phyloP scores from a whole-genome alignment of 805 yeast genomes.

The Saccharomyces cerevisiae region DNA sequence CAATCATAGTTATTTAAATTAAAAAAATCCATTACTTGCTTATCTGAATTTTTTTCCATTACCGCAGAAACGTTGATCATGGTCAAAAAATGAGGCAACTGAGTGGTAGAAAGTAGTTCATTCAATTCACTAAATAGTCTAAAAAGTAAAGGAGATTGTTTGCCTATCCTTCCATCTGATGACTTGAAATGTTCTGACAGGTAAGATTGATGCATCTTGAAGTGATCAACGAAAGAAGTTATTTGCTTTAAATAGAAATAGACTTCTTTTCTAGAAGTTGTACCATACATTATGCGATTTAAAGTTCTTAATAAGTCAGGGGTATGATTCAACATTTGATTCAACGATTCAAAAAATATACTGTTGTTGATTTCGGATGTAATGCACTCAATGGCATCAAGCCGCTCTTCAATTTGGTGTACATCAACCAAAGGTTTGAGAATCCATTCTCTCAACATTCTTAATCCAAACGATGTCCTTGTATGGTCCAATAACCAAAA shows the following conservation, averaged over 20 bases:
- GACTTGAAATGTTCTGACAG: slow-evolving; percentile 22
- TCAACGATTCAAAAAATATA: slow-evolving; percentile 32
- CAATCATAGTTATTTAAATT: slow-evolving; percentile 31
- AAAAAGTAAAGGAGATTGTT: slow-evolving; percentile 31
- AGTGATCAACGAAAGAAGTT: slow-evolving; percentile 30
- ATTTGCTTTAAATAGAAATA: slow-evolving; percentile 45
- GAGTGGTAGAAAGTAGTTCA: slow-evolving; percentile 24
- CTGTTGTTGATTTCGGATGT: slow-evolving; percentile 30
- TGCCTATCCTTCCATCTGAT: slow-evolving; percentile 8
- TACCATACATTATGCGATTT: slow-evolving; percentile 51
- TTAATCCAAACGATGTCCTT: slow-evolving; percentile 63
- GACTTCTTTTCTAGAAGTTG: slow-evolving; percentile 52
- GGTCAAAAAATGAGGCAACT: slow-evolving; percentile 32
- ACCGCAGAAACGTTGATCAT: slow-evolving; percentile 50
- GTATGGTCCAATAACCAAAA: slow-evolving; percentile 79
- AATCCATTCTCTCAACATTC: slow-evolving; percentile 66
- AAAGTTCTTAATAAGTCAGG: slow-evolving; percentile 56
- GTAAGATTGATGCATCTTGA: slow-evolving; percentile 25
- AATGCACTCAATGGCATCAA: slow-evolving; percentile 50
- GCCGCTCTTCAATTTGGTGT: slow-evolving; percentile 49
- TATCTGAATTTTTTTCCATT: slow-evolving; percentile 39
- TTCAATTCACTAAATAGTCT: slow-evolving; percentile 35
- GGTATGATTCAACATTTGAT: slow-evolving; percentile 27
- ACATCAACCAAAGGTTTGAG: slow-evolving; percentile 56
- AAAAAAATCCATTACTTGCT: slow-evolving; percentile 39